Percentiles rank a stretch among this genome's conserved stretches.
phyloP scores from a whole-genome alignment of 177 flowering plant species.

The Vitis hybrid region DNA sequence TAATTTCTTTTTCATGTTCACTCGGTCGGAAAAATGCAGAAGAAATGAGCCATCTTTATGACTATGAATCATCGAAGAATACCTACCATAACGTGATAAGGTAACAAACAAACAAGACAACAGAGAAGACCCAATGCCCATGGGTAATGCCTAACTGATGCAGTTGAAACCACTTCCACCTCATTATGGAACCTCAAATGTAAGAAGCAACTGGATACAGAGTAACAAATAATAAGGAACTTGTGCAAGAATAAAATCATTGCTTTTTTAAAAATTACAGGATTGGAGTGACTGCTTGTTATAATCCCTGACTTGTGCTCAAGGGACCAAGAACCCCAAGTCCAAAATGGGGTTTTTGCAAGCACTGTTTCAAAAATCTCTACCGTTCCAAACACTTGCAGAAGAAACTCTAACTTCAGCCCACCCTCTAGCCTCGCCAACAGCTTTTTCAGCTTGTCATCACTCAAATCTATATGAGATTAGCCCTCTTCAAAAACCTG shows the following conservation, averaged over 20 bases:
- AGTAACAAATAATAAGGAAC: slow-evolving; percentile 3
- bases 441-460: background rate
- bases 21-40: too few species aligned
- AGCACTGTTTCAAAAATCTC: slow-evolving; percentile 13
- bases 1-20: too few species aligned
- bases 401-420: slow-evolving; percentile 5
- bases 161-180: slow-evolving; percentile 2
- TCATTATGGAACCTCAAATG: slow-evolving; percentile 10
- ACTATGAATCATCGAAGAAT: too few species aligned
- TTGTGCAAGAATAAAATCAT: slow-evolving; percentile 10
- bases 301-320: slow-evolving; percentile 9
- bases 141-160: too few species aligned
- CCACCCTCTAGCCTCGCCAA: background rate
- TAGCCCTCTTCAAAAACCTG: slow-evolving; percentile 81
- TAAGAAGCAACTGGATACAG: background rate
- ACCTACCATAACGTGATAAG: too few species aligned
- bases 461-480: slow-evolving; percentile 51
- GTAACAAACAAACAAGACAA: too few species aligned
- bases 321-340: slow-evolving; percentile 13
- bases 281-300: background rate
- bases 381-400: background rate
- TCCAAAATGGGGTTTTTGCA: slow-evolving; percentile 24
- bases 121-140: too few species aligned
- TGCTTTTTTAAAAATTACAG: slow-evolving; percentile 17
- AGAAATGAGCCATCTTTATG: too few species aligned